Evolutionary conservation across 192 early-diverging fungal species (phyloP).

Genomic region (Phycomyces nitens): DNA sequence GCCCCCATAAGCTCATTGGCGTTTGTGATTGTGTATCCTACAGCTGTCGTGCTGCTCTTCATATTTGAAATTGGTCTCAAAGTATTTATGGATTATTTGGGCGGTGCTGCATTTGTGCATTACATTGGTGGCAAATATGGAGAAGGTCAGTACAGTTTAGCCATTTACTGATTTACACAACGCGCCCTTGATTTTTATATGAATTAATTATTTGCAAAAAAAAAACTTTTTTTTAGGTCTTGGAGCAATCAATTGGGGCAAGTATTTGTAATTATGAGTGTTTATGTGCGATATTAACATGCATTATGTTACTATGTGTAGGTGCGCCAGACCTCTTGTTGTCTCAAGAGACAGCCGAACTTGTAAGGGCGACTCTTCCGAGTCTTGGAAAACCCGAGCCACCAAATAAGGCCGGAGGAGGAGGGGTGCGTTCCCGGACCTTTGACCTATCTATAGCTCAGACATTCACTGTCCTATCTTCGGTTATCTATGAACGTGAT

Average conservation of each 20-base stretch:
- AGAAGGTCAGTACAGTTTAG: conserved; percentile 15
- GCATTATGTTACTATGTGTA: too few relatives aligned
- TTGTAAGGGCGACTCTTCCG: conserved; percentile 19
- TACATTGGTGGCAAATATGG: conserved; percentile 25
- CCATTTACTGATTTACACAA: too few relatives aligned
- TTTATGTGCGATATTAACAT: too few relatives aligned
- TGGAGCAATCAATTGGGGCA: conserved; percentile 41
- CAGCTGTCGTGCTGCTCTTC: conserved; percentile 18
- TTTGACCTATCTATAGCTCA: conserved; percentile 42
- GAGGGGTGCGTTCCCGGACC: conserved; percentile 2
- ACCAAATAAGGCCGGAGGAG: not conserved
- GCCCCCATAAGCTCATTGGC: conserved; percentile 32
- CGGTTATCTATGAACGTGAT: conserved; percentile 46
- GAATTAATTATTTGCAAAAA: not conserved
- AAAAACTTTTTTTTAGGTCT: conserved; percentile 22
- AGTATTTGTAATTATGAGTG: not conserved
- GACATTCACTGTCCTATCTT: conserved; percentile 39
- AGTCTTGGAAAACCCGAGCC: conserved; percentile 15
- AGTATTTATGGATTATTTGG: conserved; percentile 31
- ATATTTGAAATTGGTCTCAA: conserved; percentile 30
- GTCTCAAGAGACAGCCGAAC: conserved; percentile 5
- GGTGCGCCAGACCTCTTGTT: conserved; percentile 23
- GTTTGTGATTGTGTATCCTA: conserved; percentile 29
- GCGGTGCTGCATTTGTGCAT: conserved; percentile 15
- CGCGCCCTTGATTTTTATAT: too few relatives aligned